phyloP scores from a whole-genome alignment of 2,329 filamentous ascomycete genomes.

The Mycosphaerella arachidis region DNA sequence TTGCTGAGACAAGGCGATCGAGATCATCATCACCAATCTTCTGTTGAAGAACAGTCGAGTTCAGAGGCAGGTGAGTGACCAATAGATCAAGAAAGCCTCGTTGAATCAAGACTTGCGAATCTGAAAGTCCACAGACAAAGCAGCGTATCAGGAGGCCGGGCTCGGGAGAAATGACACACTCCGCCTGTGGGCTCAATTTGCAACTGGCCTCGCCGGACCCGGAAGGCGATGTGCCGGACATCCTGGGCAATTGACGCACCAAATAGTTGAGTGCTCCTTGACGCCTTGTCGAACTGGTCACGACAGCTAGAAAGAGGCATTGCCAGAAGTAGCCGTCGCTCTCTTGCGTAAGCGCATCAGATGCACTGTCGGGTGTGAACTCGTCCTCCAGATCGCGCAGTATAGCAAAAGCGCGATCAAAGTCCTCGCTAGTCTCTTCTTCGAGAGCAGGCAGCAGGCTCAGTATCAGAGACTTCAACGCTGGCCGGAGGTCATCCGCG shows the following conservation, averaged over 20 bases:
- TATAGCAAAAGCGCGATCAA: slow-evolving; percentile 77
- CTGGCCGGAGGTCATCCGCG: slow-evolving; percentile 68
- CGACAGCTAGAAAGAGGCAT: slow-evolving; percentile 88
- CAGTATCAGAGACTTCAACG: slow-evolving; percentile 83
- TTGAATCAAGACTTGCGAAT: slow-evolving; percentile 87
- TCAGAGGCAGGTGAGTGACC: slow-evolving; percentile 81
- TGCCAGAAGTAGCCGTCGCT: slow-evolving; percentile 86
- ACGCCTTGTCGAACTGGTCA: slow-evolving; percentile 80
- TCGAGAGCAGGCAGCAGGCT: slow-evolving; percentile 88
- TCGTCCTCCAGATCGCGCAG: slow-evolving; percentile 71
- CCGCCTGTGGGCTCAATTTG: slow-evolving; percentile 22
- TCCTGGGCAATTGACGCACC: slow-evolving; percentile 68
- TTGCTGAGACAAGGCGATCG: slow-evolving; percentile 74
- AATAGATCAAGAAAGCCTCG: slow-evolving; percentile 89
- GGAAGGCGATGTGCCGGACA: slow-evolving; percentile 42
- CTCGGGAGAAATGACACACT: slow-evolving; percentile 79
- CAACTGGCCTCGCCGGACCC: slow-evolving; percentile 3
- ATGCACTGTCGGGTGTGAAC: slow-evolving; percentile 51
- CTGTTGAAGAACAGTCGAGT: slow-evolving; percentile 73
- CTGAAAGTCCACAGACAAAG: slow-evolving; percentile 82
- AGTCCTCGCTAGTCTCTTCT: slow-evolving; percentile 95
- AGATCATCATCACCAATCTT: slow-evolving; percentile 65
- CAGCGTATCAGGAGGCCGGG: slow-evolving; percentile 85
- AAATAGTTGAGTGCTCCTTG: slow-evolving; percentile 86
- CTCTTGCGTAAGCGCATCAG: slow-evolving; percentile 56